These are phyloP conservation scores for Chaetoceros muelleri DNA, from an alignment of 108 stramenopile species.

Conservation along the genomic window DNA sequence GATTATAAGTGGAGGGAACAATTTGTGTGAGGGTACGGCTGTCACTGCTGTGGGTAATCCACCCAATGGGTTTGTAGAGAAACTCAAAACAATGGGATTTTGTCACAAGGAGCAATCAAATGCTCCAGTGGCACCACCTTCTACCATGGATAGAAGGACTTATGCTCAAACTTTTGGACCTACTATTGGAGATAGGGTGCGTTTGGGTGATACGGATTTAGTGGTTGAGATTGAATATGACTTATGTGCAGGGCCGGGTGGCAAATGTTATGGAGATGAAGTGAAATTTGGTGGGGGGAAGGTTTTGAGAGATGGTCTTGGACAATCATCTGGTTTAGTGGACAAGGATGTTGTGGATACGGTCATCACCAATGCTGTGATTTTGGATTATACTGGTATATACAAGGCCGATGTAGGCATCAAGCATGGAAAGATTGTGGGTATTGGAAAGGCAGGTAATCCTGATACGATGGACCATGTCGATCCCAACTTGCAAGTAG, in stretches of 20 bases:
- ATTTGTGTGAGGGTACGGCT: conserved; percentile 5
- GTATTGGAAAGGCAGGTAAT: conserved; percentile 97
- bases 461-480: conserved; percentile 93
- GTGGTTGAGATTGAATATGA: conserved; percentile 71
- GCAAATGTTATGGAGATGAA: conserved; percentile 88
- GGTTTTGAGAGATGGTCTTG: conserved; percentile 97
- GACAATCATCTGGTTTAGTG: conserved; percentile 70
- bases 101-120: conserved; percentile 13
- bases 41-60: conserved; percentile 1
- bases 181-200: conserved; percentile 77
- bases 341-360: conserved; percentile 70
- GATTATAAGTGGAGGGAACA: conserved; percentile 41
- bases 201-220: conserved; percentile 86
- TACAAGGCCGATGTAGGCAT: conserved; percentile 94
- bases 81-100: conserved; percentile 14
- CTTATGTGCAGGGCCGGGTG: conserved; percentile 27
- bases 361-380: conserved; percentile 94
- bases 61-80: conserved; percentile 13
- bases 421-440: conserved; percentile 83
- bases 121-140: conserved; percentile 25
- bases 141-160: conserved; percentile 27
- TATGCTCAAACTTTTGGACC: conserved; percentile 83
- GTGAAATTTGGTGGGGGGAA: conserved; percentile 98
- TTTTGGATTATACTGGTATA: conserved; percentile 86
- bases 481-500: conserved; percentile 72